Base-by-base conservation (phyloP, 352 stramenopile genomes). In the Hyaloperonospora brassicae region DNA sequence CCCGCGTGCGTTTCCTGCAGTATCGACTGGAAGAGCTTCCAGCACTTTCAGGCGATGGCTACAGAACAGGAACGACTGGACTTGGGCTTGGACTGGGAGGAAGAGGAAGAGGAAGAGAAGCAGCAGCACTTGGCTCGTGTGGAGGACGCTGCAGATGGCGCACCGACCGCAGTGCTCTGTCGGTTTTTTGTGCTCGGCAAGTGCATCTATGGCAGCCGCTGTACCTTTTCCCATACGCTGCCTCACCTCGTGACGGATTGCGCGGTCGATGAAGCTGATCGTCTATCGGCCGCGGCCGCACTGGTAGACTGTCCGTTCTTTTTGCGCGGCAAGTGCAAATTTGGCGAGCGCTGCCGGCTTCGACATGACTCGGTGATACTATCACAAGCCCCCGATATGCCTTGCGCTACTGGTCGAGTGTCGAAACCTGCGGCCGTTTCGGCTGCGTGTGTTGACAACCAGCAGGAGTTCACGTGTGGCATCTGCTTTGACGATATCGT, bases 401-500 rank as follows among this genome's bases (percentile, higher is more conserved):
- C 21, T 49, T 56, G 36, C 1, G 31, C 47, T 25, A 10, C 46
- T 47, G 22, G 25, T 0, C 55, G 30, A 42, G 21, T 30, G 21
- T 31, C 22, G 10, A 59, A 46, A 0, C 34, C 27, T 41, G 17
- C 35, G 24, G 11, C 30, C 31, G 24, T 34, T 34, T 34, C 43
- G 31, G 27, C 31, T 12, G 49, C n/a, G 43, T 39, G 13, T 2
- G 50, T 48, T 8, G 47, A 38, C 12, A 73, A 73, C 31, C 61
- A 79, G 21, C 59, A 72, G 21, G 74, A 85, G 47, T 81, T 73
- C 38, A 87, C 72, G 23, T 90, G 80, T 44, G 80, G 80, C n/a
- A 83, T 90, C 27, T 90, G 80, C 68, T 87, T 90, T 50, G 80
- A 90, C 50, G 80, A 90, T 50, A 80, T 90, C 34, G 78, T 90